Conservation (phyloP, 2,329 filamentous ascomycete genomes). For the Madurella mycetomatis region DNA sequence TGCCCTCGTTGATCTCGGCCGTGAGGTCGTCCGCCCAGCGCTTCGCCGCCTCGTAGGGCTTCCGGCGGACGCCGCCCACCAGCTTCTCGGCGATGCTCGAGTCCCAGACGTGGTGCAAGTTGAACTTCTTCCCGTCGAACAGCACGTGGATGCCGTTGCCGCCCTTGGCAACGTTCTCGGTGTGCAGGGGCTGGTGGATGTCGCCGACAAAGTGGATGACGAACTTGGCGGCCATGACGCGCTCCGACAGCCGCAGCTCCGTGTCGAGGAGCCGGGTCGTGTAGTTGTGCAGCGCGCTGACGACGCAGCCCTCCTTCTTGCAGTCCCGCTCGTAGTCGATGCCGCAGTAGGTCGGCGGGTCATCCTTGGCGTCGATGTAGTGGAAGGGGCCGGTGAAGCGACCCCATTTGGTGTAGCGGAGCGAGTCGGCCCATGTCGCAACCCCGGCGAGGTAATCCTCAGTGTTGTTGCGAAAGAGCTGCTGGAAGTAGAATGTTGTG, state of each 20-base stretch:
- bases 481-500: slow-evolving; percentile 54
- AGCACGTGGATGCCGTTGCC: slow-evolving; percentile 65
- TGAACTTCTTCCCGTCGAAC: slow-evolving; percentile 54
- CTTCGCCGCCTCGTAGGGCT: slow-evolving; percentile 47
- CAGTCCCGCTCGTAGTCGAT: slow-evolving; percentile 59
- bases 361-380: slow-evolving; percentile 65
- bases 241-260: slow-evolving; percentile 40
- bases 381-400: slow-evolving; percentile 60
- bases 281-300: slow-evolving; percentile 58
- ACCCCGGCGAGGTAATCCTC: slow-evolving; percentile 58
- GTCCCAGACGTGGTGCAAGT: slow-evolving; percentile 73
- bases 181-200: slow-evolving; percentile 65
- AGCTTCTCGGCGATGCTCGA: slow-evolving; percentile 62
- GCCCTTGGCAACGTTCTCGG: slow-evolving; percentile 58
- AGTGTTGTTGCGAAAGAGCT: slow-evolving; percentile 50
- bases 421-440: slow-evolving; percentile 63
- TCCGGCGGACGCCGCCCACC: slow-evolving; percentile 48
- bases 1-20: slow-evolving; percentile 50
- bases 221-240: slow-evolving; percentile 60
- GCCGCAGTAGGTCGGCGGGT: slow-evolving; percentile 53
- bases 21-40: slow-evolving; percentile 56
- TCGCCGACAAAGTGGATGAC: slow-evolving; percentile 66
- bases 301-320: slow-evolving; percentile 57
- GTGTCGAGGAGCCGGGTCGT: slow-evolving; percentile 51
- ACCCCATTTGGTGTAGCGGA: slow-evolving; percentile 61